Percentiles rank a stretch among this genome's conserved stretches.
These are phyloP conservation scores for Colletotrichum kahawae DNA, from an alignment of 2,329 filamentous ascomycete genomes.

Conservation along the genomic window DNA sequence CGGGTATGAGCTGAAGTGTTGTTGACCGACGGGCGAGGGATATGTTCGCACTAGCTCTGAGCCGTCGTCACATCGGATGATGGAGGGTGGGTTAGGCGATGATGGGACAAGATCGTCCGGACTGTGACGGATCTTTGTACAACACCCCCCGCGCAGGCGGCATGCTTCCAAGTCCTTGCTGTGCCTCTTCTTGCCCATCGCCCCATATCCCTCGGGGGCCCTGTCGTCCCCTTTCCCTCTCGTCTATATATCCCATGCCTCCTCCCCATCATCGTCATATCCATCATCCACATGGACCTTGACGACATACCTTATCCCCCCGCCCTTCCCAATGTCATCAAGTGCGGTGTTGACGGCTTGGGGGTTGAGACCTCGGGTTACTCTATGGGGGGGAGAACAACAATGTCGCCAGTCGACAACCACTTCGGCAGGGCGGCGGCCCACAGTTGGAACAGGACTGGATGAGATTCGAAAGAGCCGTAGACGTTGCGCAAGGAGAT, in stretches of 20 bases:
- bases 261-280: background rate
- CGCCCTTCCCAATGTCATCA: background rate
- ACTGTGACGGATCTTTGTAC: slow-evolving; percentile 13
- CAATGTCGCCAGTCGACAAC: background rate
- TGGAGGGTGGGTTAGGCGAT: slow-evolving; percentile 1
- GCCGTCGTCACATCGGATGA: slow-evolving; percentile 1
- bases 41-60: background rate
- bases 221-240: background rate
- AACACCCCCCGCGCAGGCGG: slow-evolving; percentile 1
- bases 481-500: background rate
- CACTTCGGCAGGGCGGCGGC: background rate
- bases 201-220: background rate
- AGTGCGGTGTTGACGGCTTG: background rate
- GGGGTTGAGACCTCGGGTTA: background rate
- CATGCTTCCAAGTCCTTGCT: background rate
- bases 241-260: slow-evolving; percentile 10
- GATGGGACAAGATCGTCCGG: slow-evolving; percentile 21
- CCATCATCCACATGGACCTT: background rate
- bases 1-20: background rate
- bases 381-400: background rate
- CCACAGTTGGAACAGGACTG: background rate
- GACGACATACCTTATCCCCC: background rate
- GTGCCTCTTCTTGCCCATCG: background rate
- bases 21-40: slow-evolving; percentile 15
- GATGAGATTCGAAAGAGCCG: background rate